Base-by-base conservation (phyloP, 768 basidiomycete genomes). In the Termitomyces sp. region DNA sequence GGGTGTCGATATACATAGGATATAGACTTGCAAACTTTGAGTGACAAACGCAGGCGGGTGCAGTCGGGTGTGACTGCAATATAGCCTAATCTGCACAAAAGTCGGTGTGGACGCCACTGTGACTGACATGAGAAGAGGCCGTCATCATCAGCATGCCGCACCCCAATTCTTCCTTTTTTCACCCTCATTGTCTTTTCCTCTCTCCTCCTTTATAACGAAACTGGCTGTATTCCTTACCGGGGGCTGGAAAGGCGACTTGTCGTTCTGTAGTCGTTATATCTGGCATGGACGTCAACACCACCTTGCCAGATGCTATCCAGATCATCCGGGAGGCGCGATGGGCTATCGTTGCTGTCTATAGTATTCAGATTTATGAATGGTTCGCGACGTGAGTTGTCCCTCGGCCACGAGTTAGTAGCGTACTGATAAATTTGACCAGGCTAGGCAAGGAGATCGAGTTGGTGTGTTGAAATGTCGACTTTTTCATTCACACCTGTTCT, bases 311-410 rank as follows among this genome's bases (percentile, higher is more conserved):
- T 54, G 64, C 57, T 32, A 18, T 65, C 41, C 49, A 38, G 43
- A 64, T 59, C 43, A 68, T 71, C 35, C 61, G 60, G 20, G 66
- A 65, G 38, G 63, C 68, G 12, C 69, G 74, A 40, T 73, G 71
- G 64, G 71, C 71, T 26, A 69, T 77, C 36, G 64, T 68, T 9
- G 70, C 74, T 1, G 71, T 72, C 30, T 69, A 71, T 28, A 62
- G 57, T 23, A 55, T 78, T 38, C 69, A 69, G 57, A 20, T 75
- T 4, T 77, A 73, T 59, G 77, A 79, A 57, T 77, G 75, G 75
- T 48, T 74, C 10, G 60, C 65, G 35, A 70, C 67, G 78, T 79
- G 61, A 55, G 76, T 66, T 20, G 48, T 26, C 2, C 16, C n/a
- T n/a, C 6, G 30, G 28, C 33, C 28, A 14, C 26, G 44, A 36